Evolutionary conservation across 768 basidiomycete species (phyloP).

Genomic region (Naganishia vaughanmartiniae): DNA sequence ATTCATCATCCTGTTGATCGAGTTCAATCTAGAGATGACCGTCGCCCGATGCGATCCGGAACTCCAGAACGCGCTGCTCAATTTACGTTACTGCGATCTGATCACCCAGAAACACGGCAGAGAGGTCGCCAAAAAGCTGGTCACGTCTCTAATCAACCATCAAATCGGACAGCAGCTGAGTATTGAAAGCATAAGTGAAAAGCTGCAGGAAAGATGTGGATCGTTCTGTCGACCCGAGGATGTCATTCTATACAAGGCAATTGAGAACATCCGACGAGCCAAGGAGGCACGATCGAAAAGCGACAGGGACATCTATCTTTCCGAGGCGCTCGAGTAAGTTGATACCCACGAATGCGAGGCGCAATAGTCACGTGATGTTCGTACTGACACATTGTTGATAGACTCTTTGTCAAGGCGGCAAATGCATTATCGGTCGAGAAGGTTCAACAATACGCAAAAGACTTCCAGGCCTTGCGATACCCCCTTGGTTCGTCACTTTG

Average conservation of each 20-base stretch:
- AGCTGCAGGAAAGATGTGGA: conserved; percentile 88
- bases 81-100: conserved; percentile 79
- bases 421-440: conserved; percentile 78
- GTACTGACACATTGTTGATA: conserved; percentile 45
- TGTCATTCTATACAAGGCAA: conserved; percentile 97
- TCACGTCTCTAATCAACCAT: conserved; percentile 94
- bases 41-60: conserved; percentile 73
- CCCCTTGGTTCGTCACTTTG: conserved; percentile 65
- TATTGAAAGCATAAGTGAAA: conserved; percentile 93
- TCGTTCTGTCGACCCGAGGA: conserved; percentile 98
- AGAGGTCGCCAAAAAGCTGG: conserved; percentile 80
- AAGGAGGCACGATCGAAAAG: conserved; percentile 70
- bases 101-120: conserved; percentile 81
- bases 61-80: conserved; percentile 65
- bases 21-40: conserved; percentile 82
- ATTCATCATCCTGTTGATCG: conserved; percentile 84
- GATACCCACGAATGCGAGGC: background rate
- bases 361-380: background rate
- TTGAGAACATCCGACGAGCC: conserved; percentile 88
- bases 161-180: conserved; percentile 96
- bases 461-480: conserved; percentile 80
- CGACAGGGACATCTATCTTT: conserved; percentile 75
- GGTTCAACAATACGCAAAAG: conserved; percentile 78
- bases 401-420: conserved; percentile 84
- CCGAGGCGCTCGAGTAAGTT: conserved; percentile 77